Evolutionary conservation across 176 grass and related monocot species (phyloP).

Genomic region (Zea luxurians): DNA sequence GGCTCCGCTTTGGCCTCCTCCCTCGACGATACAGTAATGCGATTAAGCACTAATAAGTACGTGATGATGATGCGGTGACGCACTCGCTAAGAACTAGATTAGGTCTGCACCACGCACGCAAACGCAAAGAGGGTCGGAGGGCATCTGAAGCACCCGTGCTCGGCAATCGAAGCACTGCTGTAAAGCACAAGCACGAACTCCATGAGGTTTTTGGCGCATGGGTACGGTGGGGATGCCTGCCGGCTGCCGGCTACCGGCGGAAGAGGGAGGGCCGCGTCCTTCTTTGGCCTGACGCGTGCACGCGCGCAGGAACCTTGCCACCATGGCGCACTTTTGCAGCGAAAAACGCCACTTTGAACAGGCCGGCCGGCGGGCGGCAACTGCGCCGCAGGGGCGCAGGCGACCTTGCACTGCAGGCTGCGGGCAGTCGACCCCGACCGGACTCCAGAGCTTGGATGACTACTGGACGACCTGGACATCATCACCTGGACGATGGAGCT

Average conservation of each 20-base stretch:
- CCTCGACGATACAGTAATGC: slow-evolving; percentile 9
- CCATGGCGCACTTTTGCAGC: background rate
- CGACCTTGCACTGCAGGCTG: background rate
- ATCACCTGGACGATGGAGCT: background rate
- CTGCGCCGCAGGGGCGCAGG: background rate
- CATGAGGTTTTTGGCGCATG: background rate
- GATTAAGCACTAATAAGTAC: slow-evolving; percentile 8
- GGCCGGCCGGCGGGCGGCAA: background rate
- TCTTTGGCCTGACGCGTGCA: slow-evolving; percentile 27
- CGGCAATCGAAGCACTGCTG: background rate
- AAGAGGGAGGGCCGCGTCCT: background rate
- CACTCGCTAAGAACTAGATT: background rate
- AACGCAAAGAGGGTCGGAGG: background rate
- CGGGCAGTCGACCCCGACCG: background rate
- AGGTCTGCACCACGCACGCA: background rate
- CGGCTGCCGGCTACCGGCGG: background rate
- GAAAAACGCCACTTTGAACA: background rate
- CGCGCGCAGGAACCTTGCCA: background rate
- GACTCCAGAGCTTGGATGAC: background rate
- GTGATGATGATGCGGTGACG: background rate
- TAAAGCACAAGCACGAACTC: background rate
- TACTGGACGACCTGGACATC: background rate
- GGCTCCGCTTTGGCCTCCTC: background rate
- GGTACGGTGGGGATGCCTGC: background rate
- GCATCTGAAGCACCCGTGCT: background rate